A percentile compares a stretch with the other conserved stretches of the same genome.
Evolutionary conservation across 164 flowering plant genomes (phyloP).

Genomic region (Vitis rotundifolia): DNA sequence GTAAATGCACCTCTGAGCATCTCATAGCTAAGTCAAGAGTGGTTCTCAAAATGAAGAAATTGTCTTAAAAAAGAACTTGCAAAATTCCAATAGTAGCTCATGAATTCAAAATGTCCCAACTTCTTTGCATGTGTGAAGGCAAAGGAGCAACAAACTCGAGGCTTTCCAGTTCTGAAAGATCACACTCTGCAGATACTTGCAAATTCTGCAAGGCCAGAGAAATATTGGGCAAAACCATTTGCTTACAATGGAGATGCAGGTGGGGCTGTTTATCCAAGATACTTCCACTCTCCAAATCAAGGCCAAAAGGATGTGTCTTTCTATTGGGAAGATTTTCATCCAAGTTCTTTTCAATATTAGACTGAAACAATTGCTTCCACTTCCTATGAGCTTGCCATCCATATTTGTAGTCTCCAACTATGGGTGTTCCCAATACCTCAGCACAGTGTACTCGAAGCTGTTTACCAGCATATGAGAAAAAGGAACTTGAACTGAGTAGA

Average conservation of each 20-base stretch:
- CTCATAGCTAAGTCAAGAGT: not conserved
- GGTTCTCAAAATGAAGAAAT: not conserved
- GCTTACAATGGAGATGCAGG: constrained; percentile 86
- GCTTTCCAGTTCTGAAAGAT: constrained; percentile 47
- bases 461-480: constrained; percentile 5
- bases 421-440: constrained; percentile 90
- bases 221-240: constrained; percentile 70
- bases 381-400: constrained; percentile 87
- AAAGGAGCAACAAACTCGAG: constrained; percentile 67
- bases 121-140: constrained; percentile 85
- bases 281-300: constrained; percentile 60
- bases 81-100: constrained; percentile 12
- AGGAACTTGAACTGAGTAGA: not conserved
- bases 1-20: not conserved
- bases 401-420: constrained; percentile 94
- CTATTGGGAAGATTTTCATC: constrained; percentile 17
- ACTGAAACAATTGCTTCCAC: constrained; percentile 36
- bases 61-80: not conserved
- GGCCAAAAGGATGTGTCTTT: constrained; percentile 43
- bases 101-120: constrained; percentile 67
- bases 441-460: constrained; percentile 98
- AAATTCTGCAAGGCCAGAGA: constrained; percentile 46
- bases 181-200: constrained; percentile 28
- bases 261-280: constrained; percentile 59
- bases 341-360: constrained; percentile 13